Percentiles rank a stretch among this genome's conserved stretches.
Conservation (phyloP, 164 flowering plant genomes). For the Aristolochia californica region DNA sequence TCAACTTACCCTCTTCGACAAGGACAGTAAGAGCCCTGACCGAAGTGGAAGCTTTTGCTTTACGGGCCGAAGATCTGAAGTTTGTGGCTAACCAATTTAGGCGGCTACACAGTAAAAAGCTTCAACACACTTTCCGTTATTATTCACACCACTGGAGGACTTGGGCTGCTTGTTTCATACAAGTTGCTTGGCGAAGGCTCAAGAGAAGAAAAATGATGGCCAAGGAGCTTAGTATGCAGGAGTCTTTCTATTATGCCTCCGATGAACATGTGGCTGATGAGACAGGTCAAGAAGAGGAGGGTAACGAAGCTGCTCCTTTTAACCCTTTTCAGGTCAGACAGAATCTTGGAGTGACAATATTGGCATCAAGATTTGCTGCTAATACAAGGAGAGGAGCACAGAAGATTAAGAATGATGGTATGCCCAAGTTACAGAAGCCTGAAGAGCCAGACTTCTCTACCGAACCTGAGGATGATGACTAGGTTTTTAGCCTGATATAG, state of each 20-base stretch:
- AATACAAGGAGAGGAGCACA: slow-evolving; percentile 77
- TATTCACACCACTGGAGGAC: slow-evolving; percentile 97
- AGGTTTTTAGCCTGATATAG: background rate
- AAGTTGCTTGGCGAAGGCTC: slow-evolving; percentile 79
- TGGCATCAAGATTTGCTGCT: slow-evolving; percentile 75
- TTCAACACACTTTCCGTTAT: slow-evolving; percentile 81
- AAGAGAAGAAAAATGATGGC: slow-evolving; percentile 52
- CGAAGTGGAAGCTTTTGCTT: slow-evolving; percentile 85
- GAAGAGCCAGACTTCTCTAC: slow-evolving; percentile 87
- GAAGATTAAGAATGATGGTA: slow-evolving; percentile 36
- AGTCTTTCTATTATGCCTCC: slow-evolving; percentile 26
- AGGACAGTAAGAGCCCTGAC: slow-evolving; percentile 64
- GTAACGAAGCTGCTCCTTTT: slow-evolving; percentile 11
- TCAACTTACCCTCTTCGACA: slow-evolving; percentile 76
- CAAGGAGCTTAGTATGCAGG: slow-evolving; percentile 27
- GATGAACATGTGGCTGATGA: slow-evolving; percentile 21
- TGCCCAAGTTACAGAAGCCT: slow-evolving; percentile 65
- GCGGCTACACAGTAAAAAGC: slow-evolving; percentile 78
- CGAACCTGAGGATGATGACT: slow-evolving; percentile 41
- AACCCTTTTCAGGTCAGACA: slow-evolving; percentile 26
- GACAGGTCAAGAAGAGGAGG: slow-evolving; percentile 25
- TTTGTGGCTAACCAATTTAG: slow-evolving; percentile 89
- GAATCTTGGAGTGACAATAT: slow-evolving; percentile 48
- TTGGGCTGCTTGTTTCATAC: slow-evolving; percentile 98
- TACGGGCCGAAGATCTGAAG: slow-evolving; percentile 79